Evolutionary conservation across 768 basidiomycete genomes (phyloP).

Genomic region (Boletellus emodensis): DNA sequence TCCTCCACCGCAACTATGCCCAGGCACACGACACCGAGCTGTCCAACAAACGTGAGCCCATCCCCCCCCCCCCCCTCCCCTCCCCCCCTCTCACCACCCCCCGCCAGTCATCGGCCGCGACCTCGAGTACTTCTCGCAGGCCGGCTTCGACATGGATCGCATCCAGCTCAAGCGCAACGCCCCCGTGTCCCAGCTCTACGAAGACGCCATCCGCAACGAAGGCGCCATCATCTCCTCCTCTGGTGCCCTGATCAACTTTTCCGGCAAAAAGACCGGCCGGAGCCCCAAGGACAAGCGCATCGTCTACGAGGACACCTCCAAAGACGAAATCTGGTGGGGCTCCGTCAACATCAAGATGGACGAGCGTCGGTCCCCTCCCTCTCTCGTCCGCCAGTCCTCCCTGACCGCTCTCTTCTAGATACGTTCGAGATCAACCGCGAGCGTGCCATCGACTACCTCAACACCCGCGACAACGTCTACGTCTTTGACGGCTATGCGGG

Average conservation of each 20-base stretch:
- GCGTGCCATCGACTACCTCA: conserved; percentile 97
- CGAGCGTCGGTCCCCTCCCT: conserved; percentile 60
- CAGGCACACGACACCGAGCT: conserved; percentile 66
- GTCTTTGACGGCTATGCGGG: conserved; percentile 96
- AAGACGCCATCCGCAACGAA: conserved; percentile 97
- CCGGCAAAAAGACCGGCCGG: conserved; percentile 98
- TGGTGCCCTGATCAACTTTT: conserved; percentile 99
- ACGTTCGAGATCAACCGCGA: conserved; percentile 99
- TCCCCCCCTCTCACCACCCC: conserved; percentile 3
- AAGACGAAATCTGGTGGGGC: conserved; percentile 99
- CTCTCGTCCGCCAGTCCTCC: neutral
- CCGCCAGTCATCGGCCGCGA: conserved; percentile 82
- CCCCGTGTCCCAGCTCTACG: conserved; percentile 85
- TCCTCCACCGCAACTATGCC: conserved; percentile 83
- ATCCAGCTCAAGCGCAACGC: conserved; percentile 96
- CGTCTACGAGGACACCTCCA: conserved; percentile 94
- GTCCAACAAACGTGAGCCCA: conserved; percentile 51
- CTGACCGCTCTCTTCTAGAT: conserved; percentile 43
- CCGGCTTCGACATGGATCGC: conserved; percentile 98
- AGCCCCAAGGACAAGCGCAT: conserved; percentile 99
- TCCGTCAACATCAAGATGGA: conserved; percentile 99
- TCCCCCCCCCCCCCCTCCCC: neutral
- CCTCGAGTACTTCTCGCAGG: conserved; percentile 96
- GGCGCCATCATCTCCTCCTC: conserved; percentile 96
- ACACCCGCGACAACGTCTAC: conserved; percentile 97